Evolutionary conservation across 2,329 filamentous ascomycete species (phyloP).

Genomic region (Phaeosphaeriaceae sp.): DNA sequence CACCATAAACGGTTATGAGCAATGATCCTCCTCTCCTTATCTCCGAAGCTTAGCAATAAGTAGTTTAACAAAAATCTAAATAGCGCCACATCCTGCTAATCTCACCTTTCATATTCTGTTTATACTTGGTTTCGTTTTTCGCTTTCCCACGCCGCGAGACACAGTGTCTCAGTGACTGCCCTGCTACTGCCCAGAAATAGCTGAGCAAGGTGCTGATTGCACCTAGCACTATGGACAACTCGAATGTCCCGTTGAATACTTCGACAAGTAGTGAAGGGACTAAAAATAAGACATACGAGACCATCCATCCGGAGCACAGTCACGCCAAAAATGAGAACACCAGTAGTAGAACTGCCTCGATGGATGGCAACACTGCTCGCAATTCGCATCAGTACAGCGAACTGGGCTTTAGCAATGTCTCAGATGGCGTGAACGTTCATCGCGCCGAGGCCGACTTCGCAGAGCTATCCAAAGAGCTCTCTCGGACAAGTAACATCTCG

Average conservation of each 20-base stretch:
- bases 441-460: slow-evolving; percentile 74
- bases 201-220: slow-evolving; percentile 17
- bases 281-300: slow-evolving; percentile 33
- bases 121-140: slow-evolving; percentile 9
- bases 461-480: slow-evolving; percentile 62
- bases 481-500: slow-evolving; percentile 47
- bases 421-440: slow-evolving; percentile 63
- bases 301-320: slow-evolving; percentile 33
- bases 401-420: slow-evolving; percentile 20
- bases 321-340: slow-evolving; percentile 22
- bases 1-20: too few relatives aligned
- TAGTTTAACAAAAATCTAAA: neutral
- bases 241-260: slow-evolving; percentile 27
- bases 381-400: slow-evolving; percentile 29
- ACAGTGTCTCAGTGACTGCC: slow-evolving; percentile 11
- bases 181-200: neutral
- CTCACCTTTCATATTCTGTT: slow-evolving; percentile 1
- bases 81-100: slow-evolving; percentile 12
- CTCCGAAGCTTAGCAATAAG: too few relatives aligned
- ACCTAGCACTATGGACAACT: slow-evolving; percentile 31
- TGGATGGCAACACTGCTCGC: slow-evolving; percentile 25
- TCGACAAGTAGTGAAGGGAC: slow-evolving; percentile 29
- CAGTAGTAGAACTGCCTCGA: slow-evolving; percentile 29
- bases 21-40: too few relatives aligned
- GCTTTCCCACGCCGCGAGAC: slow-evolving; percentile 10